Base-by-base conservation (phyloP, 176 grass and related monocot species). In the Hyparrhenia diplandra region DNA sequence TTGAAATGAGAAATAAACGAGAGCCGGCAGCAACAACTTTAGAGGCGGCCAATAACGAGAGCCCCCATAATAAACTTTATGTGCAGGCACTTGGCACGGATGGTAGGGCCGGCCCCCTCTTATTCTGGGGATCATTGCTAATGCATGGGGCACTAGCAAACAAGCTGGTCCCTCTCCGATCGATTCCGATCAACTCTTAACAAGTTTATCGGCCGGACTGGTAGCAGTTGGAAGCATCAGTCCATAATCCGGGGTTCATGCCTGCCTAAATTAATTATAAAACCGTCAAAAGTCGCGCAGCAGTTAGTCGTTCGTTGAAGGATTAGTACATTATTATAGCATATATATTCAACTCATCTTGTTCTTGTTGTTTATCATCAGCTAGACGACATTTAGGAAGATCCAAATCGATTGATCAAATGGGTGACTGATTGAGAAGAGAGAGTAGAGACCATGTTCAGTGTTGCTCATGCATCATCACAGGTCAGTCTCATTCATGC, bases 11-110 rank as follows among this genome's bases (percentile, higher is more conserved):
- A 49, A 49, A 46, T 46, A 28, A 31, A 49, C n/a, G n/a, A n/a
- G n/a, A 46, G 43, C 69, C 73, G n/a, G 58, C 13, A 74, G 62
- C 77, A 81, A 60, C 84, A 76, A 69, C 63, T 76, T 81, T 69
- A 59, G 46, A 57, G 81, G 71, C 59, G 84, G 59, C 59, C 59
- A 80, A n/a, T n/a, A n/a, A n/a, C n/a, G n/a, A n/a, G n/a, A n/a
- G n/a, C n/a, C n/a, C n/a, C n/a, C 36, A 86, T 58, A 58, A 74
- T 60, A 68, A 10, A 28, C 67, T 59, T 86, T 60, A 45, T 67
- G 58, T 80, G 79, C 73, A 70, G 41, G 85, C 80, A 77, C 42
- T 88, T 66, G 73, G 18, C 86, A 88, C 80, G 80, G 74, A 57
- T 73, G 86, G 74, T 83, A 88, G 80, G 86, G 67, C 72, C 34